A percentile compares a stretch with the other conserved stretches of the same genome.
Evolutionary conservation across 192 early-diverging fungal species (phyloP).

Genomic region (Globomyces pollinis-pini): DNA sequence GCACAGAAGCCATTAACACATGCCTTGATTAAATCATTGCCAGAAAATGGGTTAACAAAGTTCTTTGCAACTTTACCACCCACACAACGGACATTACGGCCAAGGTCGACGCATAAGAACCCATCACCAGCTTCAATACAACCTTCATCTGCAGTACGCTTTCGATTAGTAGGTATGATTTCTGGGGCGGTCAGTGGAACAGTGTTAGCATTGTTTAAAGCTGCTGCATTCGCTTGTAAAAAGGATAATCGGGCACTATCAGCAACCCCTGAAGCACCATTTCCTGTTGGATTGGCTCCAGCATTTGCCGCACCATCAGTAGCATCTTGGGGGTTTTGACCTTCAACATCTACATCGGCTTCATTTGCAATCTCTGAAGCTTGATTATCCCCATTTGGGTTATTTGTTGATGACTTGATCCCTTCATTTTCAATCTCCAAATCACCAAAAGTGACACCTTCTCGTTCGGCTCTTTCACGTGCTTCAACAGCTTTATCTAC

Average conservation of each 20-base stretch:
- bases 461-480: too few relatives aligned
- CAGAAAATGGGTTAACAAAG: constrained; percentile 11
- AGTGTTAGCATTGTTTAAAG: neutral
- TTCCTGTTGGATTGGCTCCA: too few relatives aligned
- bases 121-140: constrained; percentile 6
- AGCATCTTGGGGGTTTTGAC: too few relatives aligned
- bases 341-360: too few relatives aligned
- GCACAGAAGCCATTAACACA: constrained; percentile 11
- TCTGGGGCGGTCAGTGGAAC: constrained; percentile 9
- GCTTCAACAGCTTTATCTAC: too few relatives aligned
- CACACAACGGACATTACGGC: constrained; percentile 5
- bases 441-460: too few relatives aligned
- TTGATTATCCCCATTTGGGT: too few relatives aligned
- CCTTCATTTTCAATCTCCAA: too few relatives aligned
- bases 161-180: constrained; percentile 8
- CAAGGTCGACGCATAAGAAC: constrained; percentile 13
- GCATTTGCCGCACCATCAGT: too few relatives aligned
- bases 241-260: constrained; percentile 7
- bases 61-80: constrained; percentile 8
- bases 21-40: neutral
- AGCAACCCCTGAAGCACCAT: too few relatives aligned
- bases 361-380: too few relatives aligned
- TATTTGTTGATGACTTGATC: too few relatives aligned
- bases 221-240: constrained; percentile 2
- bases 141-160: constrained; percentile 7